Evolutionary conservation across 106 monocot genomes (phyloP), one percentile per base, ranked within the genome.

Genomic region (Narthecium ossifragum): DNA sequence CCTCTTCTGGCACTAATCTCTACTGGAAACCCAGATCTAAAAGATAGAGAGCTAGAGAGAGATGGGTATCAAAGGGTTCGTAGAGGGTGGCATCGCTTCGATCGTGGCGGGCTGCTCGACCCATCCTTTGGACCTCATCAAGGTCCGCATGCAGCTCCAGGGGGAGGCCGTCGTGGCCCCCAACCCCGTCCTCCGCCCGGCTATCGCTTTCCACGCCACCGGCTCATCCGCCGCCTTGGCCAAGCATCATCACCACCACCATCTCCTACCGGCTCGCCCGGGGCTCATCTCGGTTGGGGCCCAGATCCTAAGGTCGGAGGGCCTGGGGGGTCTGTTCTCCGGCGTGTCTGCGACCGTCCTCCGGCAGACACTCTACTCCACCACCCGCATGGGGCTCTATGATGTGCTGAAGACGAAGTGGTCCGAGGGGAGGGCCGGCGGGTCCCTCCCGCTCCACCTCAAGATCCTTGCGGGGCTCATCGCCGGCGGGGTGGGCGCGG

Each of bases 131-230:
- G 88, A 88, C 62, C 83, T 88, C 10, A 78, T 88, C 71, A 88
- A 88, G 61, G 88, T 88, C 46, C 76, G 88, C 24, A 80, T 88
- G 88, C 88, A 88, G 73, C 80, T 84, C 24, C 88, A 88, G 48
- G 88, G 88, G 12, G 57, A 73, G 12, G n/a, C 47, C 33, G 1
- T 59, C 26, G 14, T 46, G 15, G 31, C 62, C 26, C 27, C 31
- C 28, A 43, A 33, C 39, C 51, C 53, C 41, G 61, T 31, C 25
- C 59, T 0, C 45, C 21, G 28, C 20, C 57, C 11, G 13, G 31
- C 40, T 29, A 2, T 33, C 18, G n/a, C n/a, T n/a, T n/a, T 12
- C 25, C 53, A 43, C 13, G 30, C 60, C 40, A 30, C 67, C 31
- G 37, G 53, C 34, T 61, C 28, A 37, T 17, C 65, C 46, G 11